phyloP scores from a whole-genome alignment of 208 protist species.

The Tritrichomonas musculus region DNA sequence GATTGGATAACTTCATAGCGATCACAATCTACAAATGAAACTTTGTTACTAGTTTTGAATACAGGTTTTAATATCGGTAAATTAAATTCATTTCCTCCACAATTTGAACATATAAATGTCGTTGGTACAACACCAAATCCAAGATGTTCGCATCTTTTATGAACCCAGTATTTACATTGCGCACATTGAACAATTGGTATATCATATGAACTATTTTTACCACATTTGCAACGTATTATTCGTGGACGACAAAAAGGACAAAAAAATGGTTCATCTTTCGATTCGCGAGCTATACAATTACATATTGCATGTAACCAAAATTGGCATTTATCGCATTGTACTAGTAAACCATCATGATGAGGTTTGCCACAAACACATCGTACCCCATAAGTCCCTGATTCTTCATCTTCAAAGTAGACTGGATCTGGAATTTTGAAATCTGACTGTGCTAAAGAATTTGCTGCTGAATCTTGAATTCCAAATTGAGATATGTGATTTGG shows the following conservation, averaged over 20 bases:
- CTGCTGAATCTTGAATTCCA: too few relatives aligned
- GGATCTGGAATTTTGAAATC: neutral
- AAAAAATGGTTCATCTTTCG: neutral
- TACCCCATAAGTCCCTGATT: neutral
- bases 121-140: neutral
- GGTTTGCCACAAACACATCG: neutral
- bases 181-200: neutral
- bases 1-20: neutral
- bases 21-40: neutral
- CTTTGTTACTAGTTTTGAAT: neutral
- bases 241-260: neutral
- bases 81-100: neutral
- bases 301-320: constrained; percentile 19
- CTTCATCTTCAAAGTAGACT: neutral
- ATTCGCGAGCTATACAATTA: neutral
- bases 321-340: constrained; percentile 5
- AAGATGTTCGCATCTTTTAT: neutral
- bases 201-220: neutral
- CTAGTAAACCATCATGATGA: neutral
- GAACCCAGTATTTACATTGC: neutral
- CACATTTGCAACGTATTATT: neutral
- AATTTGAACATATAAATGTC: neutral
- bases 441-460: too few relatives aligned
- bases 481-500: too few relatives aligned
- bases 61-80: neutral